phyloP scores from a whole-genome alignment of 1,284 basidiomycete species.

The Moniliophthora roreri region DNA sequence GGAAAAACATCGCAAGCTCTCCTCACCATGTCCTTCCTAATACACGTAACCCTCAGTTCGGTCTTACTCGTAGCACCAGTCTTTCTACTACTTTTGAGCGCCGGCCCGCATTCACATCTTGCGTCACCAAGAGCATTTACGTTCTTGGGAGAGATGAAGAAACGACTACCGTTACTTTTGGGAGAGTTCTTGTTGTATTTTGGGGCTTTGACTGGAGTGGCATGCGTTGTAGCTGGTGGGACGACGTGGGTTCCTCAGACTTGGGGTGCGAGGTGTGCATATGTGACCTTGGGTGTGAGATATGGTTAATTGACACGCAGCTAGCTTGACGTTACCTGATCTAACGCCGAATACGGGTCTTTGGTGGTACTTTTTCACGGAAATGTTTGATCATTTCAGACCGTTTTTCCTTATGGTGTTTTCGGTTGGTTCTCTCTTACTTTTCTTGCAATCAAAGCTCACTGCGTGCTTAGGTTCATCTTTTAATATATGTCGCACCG shows the following conservation, averaged over 20 bases:
- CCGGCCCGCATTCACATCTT: slow-evolving; percentile 62
- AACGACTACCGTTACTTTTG: slow-evolving; percentile 36
- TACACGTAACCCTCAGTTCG: slow-evolving; percentile 74
- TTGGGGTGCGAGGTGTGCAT: slow-evolving; percentile 80
- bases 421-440: slow-evolving; percentile 54
- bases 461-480: slow-evolving; percentile 66
- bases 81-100: slow-evolving; percentile 60
- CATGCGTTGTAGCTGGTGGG: slow-evolving; percentile 56
- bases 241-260: slow-evolving; percentile 72
- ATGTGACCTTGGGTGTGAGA: not conserved
- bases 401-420: slow-evolving; percentile 97
- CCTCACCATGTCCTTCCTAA: slow-evolving; percentile 64
- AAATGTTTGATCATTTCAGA: slow-evolving; percentile 99
- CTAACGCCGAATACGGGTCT: slow-evolving; percentile 92
- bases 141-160: slow-evolving; percentile 36
- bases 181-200: slow-evolving; percentile 58
- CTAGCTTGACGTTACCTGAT: slow-evolving; percentile 74
- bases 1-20: slow-evolving; percentile 57
- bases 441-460: slow-evolving; percentile 16
- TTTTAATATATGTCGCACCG: slow-evolving; percentile 83
- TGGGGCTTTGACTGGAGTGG: slow-evolving; percentile 43
- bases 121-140: slow-evolving; percentile 59
- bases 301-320: slow-evolving; percentile 6
- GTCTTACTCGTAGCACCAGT: slow-evolving; percentile 69
- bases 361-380: slow-evolving; percentile 99